These are phyloP conservation scores for Ceratobasidium papillatum DNA, from an alignment of 1,284 basidiomycete species.

Conservation along the genomic window DNA sequence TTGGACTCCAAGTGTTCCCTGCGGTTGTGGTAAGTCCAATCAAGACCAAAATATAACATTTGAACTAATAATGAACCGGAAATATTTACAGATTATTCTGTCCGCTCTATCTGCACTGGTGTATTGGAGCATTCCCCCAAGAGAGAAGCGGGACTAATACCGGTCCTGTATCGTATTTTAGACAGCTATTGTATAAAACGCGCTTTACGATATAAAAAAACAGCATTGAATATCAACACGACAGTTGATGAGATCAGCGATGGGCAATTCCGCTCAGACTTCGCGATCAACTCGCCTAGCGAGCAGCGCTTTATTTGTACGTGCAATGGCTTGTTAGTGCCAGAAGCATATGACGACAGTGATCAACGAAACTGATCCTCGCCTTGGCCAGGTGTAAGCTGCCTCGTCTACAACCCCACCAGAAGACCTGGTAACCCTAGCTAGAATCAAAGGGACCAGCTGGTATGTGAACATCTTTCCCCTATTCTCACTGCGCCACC, in stretches of 20 bases:
- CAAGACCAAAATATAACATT: too few relatives aligned
- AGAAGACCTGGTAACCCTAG: not conserved
- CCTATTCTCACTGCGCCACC: not conserved
- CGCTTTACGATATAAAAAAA: not conserved
- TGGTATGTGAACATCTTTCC: not conserved
- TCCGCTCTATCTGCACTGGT: not conserved
- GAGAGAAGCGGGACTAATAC: conserved; percentile 6
- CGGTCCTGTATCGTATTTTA: not conserved
- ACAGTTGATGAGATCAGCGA: too few relatives aligned
- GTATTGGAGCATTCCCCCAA: conserved; percentile 7
- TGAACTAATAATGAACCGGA: not conserved
- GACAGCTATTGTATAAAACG: not conserved
- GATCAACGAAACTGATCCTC: conserved; percentile 14
- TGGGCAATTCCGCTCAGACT: too few relatives aligned
- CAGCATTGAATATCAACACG: too few relatives aligned
- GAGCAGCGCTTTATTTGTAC: not conserved
- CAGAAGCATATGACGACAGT: conserved; percentile 1
- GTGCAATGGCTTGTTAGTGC: not conserved
- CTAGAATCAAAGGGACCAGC: not conserved
- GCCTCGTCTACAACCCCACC: not conserved
- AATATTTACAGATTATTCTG: conserved; percentile 6
- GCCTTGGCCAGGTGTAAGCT: not conserved
- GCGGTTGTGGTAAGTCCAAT: conserved; percentile 11
- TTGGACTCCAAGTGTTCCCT: conserved; percentile 3
- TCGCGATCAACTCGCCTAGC: too few relatives aligned